These are phyloP conservation scores for Globisporangium irregulare DNA, from an alignment of 352 stramenopile species.

Conservation along the genomic window DNA sequence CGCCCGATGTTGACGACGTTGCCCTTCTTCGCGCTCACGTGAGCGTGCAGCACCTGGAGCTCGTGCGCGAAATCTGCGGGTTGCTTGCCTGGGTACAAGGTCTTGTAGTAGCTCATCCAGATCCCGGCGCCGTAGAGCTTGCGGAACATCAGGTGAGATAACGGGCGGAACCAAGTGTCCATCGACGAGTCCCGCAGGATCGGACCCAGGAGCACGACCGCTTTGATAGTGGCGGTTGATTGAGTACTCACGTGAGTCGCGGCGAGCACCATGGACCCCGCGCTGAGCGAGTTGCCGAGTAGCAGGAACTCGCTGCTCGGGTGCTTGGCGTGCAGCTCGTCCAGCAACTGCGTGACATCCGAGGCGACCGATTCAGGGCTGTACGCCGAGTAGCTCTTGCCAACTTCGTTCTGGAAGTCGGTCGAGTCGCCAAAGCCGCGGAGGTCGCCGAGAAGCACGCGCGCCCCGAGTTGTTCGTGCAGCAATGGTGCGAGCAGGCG, in stretches of 20 bases:
- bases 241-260: constrained; percentile 6
- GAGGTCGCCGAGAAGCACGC: constrained; percentile 36
- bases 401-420: constrained; percentile 15
- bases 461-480: constrained; percentile 28
- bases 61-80: constrained; percentile 29
- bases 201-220: constrained; percentile 30
- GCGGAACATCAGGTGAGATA: constrained; percentile 34
- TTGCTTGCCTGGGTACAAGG: constrained; percentile 22
- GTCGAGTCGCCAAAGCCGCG: constrained; percentile 45
- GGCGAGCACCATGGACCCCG: constrained; percentile 32
- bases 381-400: constrained; percentile 21
- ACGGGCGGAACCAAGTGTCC: constrained; percentile 27
- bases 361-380: constrained; percentile 31
- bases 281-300: constrained; percentile 36
- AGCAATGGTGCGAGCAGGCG: constrained; percentile 36
- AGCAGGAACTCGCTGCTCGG: constrained; percentile 28
- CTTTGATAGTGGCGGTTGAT: constrained; percentile 11
- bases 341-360: constrained; percentile 27
- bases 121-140: constrained; percentile 25
- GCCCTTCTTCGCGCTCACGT: constrained; percentile 18
- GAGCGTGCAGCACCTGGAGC: constrained; percentile 20
- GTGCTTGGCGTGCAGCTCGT: constrained; percentile 20
- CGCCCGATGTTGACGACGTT: constrained; percentile 29
- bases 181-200: constrained; percentile 31
- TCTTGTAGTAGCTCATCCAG: constrained; percentile 42